Base-by-base conservation (phyloP, 1,284 basidiomycete species). In the Ceratobasidium sp. region DNA sequence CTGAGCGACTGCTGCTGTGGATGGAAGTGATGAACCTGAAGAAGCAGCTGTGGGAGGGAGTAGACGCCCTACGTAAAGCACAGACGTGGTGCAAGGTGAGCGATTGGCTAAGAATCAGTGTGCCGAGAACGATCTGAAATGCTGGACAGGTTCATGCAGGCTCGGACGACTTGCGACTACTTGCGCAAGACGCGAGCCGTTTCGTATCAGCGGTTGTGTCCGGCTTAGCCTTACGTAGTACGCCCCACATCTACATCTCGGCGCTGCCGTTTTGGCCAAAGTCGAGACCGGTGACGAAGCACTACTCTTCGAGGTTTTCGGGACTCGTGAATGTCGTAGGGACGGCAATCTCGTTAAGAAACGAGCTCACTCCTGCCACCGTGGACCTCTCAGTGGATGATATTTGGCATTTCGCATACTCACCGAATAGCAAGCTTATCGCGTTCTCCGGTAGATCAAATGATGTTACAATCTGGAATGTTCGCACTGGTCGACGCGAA, bases 241-340 rank as follows among this genome's bases (percentile, higher is more conserved):
- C 58, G 18, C 71, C 71, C 7, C 71, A 73, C 40, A 33, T 73
- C 56, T 73, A 73, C 58, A 46, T 73, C 33, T 73, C 71, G 2
- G 53, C 71, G 39, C 58, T 73, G 28, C 26, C 58, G 1, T 63
- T 73, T n/a, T 55, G 53, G 53, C 53, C 53, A 13, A 20, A 28
- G 4, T 28, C 39, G 12, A 49, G 46, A 9, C 46, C 46, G 46
- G 18, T 49, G 12, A 18, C 46, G 18, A 49, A 49, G 46, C 18
- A 49, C 46, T 49, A 49, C 18, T 2, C 9, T 10, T 7, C 46
- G 2, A 49, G 7, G 46, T 2, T 49, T 12, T 18, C 46, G 10
- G 7, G 46, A 9, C 2, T 9, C 18, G 46, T 49, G 7, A 49
- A 49, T 3, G 46, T 18, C 9, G 18, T 7, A 49, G 46, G 46